These are phyloP conservation scores for Capronia americana DNA, from an alignment of 2,329 filamentous ascomycete species.

Conservation along the genomic window DNA sequence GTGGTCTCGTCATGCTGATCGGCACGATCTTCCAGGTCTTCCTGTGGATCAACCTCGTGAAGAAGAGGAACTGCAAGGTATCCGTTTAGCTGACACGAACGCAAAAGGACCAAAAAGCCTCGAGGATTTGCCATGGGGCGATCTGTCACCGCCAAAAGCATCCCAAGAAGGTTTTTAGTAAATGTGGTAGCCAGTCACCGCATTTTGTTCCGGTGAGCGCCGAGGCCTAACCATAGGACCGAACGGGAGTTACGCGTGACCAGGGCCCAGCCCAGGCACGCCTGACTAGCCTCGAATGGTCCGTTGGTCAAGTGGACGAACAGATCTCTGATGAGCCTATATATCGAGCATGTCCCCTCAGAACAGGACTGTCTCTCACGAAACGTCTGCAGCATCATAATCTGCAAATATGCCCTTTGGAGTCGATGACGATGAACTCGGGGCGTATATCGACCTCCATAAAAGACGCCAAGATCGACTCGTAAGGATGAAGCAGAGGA, in stretches of 20 bases:
- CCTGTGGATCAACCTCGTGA: slow-evolving; percentile 37
- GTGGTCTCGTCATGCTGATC: slow-evolving; percentile 48
- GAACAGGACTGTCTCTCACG: not conserved
- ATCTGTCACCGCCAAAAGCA: not conserved
- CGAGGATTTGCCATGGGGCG: not conserved
- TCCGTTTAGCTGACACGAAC: slow-evolving; percentile 26
- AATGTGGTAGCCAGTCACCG: not conserved
- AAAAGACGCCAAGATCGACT: not conserved
- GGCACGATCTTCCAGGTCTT: slow-evolving; percentile 46
- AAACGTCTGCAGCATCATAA: not conserved
- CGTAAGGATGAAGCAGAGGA: not conserved
- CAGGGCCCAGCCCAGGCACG: not conserved
- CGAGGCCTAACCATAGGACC: not conserved
- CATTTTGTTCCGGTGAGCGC: not conserved
- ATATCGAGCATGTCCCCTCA: not conserved
- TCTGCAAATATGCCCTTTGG: slow-evolving; percentile 19
- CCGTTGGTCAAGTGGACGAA: not conserved
- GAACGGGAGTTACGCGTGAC: not conserved
- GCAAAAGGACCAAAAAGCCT: not conserved
- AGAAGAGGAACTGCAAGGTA: slow-evolving; percentile 29
- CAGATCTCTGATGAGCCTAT: not conserved
- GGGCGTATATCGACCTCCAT: slow-evolving; percentile 10
- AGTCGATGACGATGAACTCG: slow-evolving; percentile 13
- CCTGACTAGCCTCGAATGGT: not conserved
- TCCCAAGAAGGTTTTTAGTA: not conserved